Evolutionary conservation across 345 rosid genomes (phyloP).

Genomic region (Euphorbia pulcherrima): DNA sequence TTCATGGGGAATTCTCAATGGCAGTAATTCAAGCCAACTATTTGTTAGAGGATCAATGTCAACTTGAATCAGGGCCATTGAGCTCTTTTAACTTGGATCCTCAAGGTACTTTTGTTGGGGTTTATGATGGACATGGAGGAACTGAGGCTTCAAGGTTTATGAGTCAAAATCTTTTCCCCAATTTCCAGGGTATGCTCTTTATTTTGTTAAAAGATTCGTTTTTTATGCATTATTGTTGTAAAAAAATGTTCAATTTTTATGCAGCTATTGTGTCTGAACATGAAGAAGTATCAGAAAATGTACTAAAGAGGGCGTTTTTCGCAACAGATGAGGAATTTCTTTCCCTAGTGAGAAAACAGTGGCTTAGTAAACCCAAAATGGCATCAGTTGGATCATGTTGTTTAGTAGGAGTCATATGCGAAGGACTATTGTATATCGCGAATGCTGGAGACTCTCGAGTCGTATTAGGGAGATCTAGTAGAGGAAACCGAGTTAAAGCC

Average conservation of each 20-base stretch:
- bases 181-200: constrained; percentile 53
- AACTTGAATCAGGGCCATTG: constrained; percentile 77
- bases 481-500: constrained; percentile 41
- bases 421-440: constrained; percentile 59
- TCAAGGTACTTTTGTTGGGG: constrained; percentile 64
- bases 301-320: constrained; percentile 50
- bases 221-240: neutral
- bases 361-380: constrained; percentile 56
- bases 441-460: constrained; percentile 78
- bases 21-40: constrained; percentile 77
- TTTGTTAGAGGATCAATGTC: constrained; percentile 75
- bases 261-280: constrained; percentile 54
- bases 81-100: constrained; percentile 37
- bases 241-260: neutral
- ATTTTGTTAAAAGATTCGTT: neutral
- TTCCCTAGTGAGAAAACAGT: constrained; percentile 50
- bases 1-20: constrained; percentile 71
- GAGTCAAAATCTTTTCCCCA: constrained; percentile 48
- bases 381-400: constrained; percentile 87
- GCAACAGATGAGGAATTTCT: constrained; percentile 65
- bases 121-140: constrained; percentile 90
- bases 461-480: constrained; percentile 57
- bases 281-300: constrained; percentile 41
- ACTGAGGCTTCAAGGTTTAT: constrained; percentile 65
- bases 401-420: constrained; percentile 58